These are phyloP conservation scores for Ceratorhiza oryzae-sativae DNA, from an alignment of 1,284 basidiomycete species.

Conservation along the genomic window DNA sequence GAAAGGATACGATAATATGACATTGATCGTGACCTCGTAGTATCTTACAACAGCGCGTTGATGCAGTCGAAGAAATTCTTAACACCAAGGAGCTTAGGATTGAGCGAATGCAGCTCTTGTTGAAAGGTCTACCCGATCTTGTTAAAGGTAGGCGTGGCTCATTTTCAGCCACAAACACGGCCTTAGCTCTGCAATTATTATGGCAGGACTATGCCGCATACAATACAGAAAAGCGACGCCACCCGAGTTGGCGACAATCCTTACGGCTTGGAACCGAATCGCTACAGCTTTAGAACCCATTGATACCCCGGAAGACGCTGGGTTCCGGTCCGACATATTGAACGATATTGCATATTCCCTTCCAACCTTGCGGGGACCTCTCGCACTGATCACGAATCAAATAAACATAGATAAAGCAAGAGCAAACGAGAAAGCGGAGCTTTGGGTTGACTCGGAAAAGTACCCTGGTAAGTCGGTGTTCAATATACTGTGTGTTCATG, in stretches of 20 bases:
- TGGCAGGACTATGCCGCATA: constrained; percentile 23
- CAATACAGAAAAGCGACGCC: constrained; percentile 58
- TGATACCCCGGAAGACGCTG: constrained; percentile 55
- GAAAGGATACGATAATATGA: background rate
- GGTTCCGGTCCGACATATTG: constrained; percentile 71
- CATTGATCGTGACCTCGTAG: constrained; percentile 52
- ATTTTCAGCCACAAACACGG: constrained; percentile 89
- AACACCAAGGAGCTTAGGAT: constrained; percentile 60
- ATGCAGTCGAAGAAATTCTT: constrained; percentile 85
- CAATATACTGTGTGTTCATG: constrained; percentile 45
- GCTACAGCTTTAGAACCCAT: constrained; percentile 69
- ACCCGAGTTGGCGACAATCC: constrained; percentile 78
- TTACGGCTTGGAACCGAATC: constrained; percentile 79
- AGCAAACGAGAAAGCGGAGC: constrained; percentile 70
- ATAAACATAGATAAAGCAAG: constrained; percentile 72
- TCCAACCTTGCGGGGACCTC: constrained; percentile 66
- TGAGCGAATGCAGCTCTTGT: constrained; percentile 68
- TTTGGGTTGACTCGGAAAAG: constrained; percentile 78
- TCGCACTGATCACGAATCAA: constrained; percentile 64
- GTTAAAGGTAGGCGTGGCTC: constrained; percentile 84
- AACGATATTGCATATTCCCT: constrained; percentile 75
- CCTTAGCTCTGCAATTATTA: constrained; percentile 22
- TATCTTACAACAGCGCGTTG: constrained; percentile 73
- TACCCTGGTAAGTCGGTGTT: constrained; percentile 66
- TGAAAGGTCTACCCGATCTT: constrained; percentile 85